Percentiles rank a stretch among this genome's conserved stretches.
These are phyloP conservation scores for Poa annua DNA, from an alignment of 176 grass and related monocot species.

Conservation along the genomic window DNA sequence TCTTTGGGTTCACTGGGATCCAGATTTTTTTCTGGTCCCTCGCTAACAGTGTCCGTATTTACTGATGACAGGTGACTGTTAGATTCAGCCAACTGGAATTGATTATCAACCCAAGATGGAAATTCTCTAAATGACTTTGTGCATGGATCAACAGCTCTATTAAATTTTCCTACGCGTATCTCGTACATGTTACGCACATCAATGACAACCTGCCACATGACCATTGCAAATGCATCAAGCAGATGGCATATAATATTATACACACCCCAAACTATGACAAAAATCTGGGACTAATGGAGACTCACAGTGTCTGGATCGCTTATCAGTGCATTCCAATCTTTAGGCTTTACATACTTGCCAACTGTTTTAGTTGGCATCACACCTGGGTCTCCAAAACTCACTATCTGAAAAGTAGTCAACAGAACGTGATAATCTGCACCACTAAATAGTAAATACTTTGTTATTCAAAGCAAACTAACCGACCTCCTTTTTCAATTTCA, in stretches of 20 bases:
- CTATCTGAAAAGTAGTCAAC: slow-evolving; percentile 59
- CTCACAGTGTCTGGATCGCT: slow-evolving; percentile 84
- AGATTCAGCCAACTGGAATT: slow-evolving; percentile 71
- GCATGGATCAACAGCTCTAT: slow-evolving; percentile 81
- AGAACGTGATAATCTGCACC: slow-evolving; percentile 39
- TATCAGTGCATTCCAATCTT: slow-evolving; percentile 91
- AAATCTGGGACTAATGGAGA: slow-evolving; percentile 31
- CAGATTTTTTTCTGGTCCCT: background rate
- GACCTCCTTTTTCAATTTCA: slow-evolving; percentile 99
- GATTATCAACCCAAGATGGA: slow-evolving; percentile 75
- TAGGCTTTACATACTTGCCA: slow-evolving; percentile 90
- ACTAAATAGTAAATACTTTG: background rate
- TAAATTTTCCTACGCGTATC: slow-evolving; percentile 95
- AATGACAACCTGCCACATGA: slow-evolving; percentile 71
- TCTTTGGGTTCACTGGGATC: slow-evolving; percentile 33
- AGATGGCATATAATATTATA: background rate
- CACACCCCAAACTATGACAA: background rate
- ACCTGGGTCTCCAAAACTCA: slow-evolving; percentile 81
- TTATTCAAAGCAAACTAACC: slow-evolving; percentile 27
- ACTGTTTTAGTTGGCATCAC: slow-evolving; percentile 88
- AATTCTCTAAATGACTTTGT: slow-evolving; percentile 89
- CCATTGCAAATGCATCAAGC: slow-evolving; percentile 24
- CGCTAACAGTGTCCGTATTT: slow-evolving; percentile 14
- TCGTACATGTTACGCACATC: slow-evolving; percentile 99
- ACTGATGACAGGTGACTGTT: slow-evolving; percentile 25